A percentile compares a stretch with the other conserved stretches of the same genome.
phyloP scores from a whole-genome alignment of 768 basidiomycete species.

The Boletus tomentosulus region DNA sequence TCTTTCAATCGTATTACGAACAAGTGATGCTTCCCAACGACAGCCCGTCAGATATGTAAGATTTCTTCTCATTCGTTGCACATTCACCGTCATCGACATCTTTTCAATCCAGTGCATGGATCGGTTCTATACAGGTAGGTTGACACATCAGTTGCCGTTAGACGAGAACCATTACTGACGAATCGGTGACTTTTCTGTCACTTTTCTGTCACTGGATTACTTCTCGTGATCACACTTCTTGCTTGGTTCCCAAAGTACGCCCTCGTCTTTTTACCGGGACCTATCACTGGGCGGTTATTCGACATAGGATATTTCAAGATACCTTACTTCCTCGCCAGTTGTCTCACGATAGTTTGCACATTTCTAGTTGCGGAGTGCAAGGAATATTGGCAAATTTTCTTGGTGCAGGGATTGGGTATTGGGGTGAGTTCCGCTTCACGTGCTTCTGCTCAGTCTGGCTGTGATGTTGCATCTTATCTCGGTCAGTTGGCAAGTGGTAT shows the following conservation, averaged over 20 bases:
- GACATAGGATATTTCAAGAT: constrained; percentile 66
- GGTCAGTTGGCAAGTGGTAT: constrained; percentile 44
- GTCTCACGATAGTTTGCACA: constrained; percentile 48
- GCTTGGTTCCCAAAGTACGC: constrained; percentile 47
- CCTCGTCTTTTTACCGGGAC: constrained; percentile 56
- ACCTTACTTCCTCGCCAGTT: constrained; percentile 46
- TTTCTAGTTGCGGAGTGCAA: constrained; percentile 69
- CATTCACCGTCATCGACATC: not conserved
- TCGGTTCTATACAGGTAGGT: constrained; percentile 67
- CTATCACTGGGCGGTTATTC: constrained; percentile 65
- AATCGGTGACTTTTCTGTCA: too few species aligned
- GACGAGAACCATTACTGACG: not conserved
- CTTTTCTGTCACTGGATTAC: too few species aligned
- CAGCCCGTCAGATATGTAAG: constrained; percentile 60
- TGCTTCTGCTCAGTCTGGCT: not conserved
- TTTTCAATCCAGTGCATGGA: constrained; percentile 57
- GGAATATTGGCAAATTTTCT: constrained; percentile 72
- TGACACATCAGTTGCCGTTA: not conserved
- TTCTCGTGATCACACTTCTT: not conserved
- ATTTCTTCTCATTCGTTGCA: not conserved
- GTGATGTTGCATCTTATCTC: not conserved
- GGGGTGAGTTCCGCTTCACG: constrained; percentile 46
- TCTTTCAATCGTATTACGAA: constrained; percentile 73
- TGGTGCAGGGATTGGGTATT: constrained; percentile 66
- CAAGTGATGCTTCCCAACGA: constrained; percentile 43